Evolutionary conservation across 139 green algal genomes (phyloP).

Genomic region (Desmodesmus armatus): DNA sequence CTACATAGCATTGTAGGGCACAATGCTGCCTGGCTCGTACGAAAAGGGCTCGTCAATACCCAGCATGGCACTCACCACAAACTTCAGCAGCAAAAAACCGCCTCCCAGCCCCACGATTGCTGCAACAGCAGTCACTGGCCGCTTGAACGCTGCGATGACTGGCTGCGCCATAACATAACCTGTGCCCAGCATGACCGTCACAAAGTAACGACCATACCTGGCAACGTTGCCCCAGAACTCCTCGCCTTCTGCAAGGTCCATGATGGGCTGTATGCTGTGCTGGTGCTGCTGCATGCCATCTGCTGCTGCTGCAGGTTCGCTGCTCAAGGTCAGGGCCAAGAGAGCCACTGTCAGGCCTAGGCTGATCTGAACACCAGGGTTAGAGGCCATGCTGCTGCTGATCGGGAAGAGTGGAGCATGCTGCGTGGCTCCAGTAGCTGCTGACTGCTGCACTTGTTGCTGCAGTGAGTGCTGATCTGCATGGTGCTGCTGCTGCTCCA

Average conservation of each 20-base stretch:
- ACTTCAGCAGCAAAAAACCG: conserved; percentile 60
- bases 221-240: conserved; percentile 87
- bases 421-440: too few relatives aligned
- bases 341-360: too few relatives aligned
- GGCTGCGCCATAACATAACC: conserved; percentile 87
- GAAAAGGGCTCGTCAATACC: conserved; percentile 67
- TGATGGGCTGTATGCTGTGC: conserved; percentile 32
- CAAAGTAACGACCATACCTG: conserved; percentile 88
- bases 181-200: conserved; percentile 91
- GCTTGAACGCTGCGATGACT: conserved; percentile 76
- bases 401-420: too few relatives aligned
- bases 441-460: too few relatives aligned
- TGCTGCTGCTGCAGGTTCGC: neutral
- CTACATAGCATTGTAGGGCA: conserved; percentile 14
- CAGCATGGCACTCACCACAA: conserved; percentile 78
- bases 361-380: too few relatives aligned
- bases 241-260: conserved; percentile 69
- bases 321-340: too few relatives aligned
- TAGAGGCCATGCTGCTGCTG: too few relatives aligned
- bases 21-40: conserved; percentile 53
- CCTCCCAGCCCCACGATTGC: conserved; percentile 58
- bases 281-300: neutral
- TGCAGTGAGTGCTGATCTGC: too few relatives aligned
- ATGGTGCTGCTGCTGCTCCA: too few relatives aligned
- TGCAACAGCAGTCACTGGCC: conserved; percentile 69